phyloP scores from a whole-genome alignment of 805 yeast genomes.

The Candida broadrunensis region DNA sequence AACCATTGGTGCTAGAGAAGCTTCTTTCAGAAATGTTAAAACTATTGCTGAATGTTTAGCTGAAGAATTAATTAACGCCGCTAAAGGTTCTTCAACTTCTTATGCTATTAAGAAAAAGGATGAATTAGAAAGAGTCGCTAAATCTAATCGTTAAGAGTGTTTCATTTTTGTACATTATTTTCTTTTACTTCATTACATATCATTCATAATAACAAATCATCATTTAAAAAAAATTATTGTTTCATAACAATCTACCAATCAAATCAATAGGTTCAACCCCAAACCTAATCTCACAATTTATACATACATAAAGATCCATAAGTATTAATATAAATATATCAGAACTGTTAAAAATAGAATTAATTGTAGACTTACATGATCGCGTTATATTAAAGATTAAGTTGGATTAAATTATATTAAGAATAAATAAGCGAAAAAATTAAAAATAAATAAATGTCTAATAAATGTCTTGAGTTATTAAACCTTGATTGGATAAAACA shows the following conservation, averaged over 20 bases:
- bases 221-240: no score
- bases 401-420: no score
- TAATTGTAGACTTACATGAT: no score
- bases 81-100: slow-evolving; percentile 99
- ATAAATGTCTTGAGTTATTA: slow-evolving; percentile 6
- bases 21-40: slow-evolving; percentile 99
- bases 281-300: slow-evolving; percentile 2
- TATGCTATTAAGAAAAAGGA: slow-evolving; percentile 99
- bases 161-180: slow-evolving; percentile 4
- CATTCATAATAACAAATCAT: slow-evolving; percentile 1
- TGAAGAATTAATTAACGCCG: slow-evolving; percentile 99
- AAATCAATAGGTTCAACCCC: slow-evolving; percentile 1
- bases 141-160: slow-evolving; percentile 93
- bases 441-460: no score
- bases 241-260: neutral
- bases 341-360: no score
- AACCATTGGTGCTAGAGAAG: slow-evolving; percentile 99
- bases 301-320: slow-evolving; percentile 3
- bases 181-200: neutral
- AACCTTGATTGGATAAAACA: slow-evolving; percentile 20
- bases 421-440: no score
- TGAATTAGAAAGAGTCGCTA: slow-evolving; percentile 99
- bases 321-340: neutral
- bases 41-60: slow-evolving; percentile 99
- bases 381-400: no score